These are phyloP conservation scores for Acrodontium crateriforme DNA, from an alignment of 2,329 filamentous ascomycete species.

Conservation along the genomic window DNA sequence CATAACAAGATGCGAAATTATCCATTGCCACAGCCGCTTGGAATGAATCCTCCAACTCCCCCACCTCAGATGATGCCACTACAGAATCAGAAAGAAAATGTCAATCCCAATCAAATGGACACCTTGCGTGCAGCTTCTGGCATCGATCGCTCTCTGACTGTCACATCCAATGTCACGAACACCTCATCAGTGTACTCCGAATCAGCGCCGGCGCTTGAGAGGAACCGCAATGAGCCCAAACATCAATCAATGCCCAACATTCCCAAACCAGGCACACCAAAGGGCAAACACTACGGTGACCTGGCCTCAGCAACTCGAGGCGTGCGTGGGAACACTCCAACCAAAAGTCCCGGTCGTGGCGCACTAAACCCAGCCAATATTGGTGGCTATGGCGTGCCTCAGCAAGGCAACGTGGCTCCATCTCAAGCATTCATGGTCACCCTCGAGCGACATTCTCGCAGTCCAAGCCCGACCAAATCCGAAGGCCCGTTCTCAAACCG, in stretches of 20 bases:
- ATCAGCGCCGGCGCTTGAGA: slow-evolving; percentile 15
- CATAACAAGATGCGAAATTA: no score
- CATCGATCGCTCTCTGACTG: slow-evolving; percentile 21
- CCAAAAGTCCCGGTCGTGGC: slow-evolving; percentile 1
- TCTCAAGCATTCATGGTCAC: slow-evolving; percentile 2
- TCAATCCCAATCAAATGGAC: slow-evolving; percentile 6
- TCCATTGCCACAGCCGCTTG: slow-evolving; percentile 32
- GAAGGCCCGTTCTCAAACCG: slow-evolving; percentile 12
- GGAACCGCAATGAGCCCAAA: slow-evolving; percentile 4
- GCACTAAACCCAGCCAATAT: no score
- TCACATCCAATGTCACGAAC: slow-evolving; percentile 13
- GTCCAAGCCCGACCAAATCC: slow-evolving; percentile 11
- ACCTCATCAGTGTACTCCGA: slow-evolving; percentile 23
- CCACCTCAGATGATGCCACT: no score
- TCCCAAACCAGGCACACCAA: slow-evolving; percentile 21
- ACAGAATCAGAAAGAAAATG: slow-evolving; percentile 6
- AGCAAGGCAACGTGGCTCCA: slow-evolving; percentile 3
- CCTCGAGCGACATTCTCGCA: slow-evolving; percentile 7
- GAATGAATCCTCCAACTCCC: slow-evolving; percentile 35
- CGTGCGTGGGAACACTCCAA: slow-evolving; percentile 16
- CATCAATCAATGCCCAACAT: slow-evolving; percentile 2
- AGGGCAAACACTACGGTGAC: slow-evolving; percentile 34
- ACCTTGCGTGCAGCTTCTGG: slow-evolving; percentile 3
- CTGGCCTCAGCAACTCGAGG: slow-evolving; percentile 29
- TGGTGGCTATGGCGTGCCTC: slow-evolving; percentile 1